Evolutionary conservation across 306 rosid genomes (phyloP).

Genomic region (Fragaria iinumae): DNA sequence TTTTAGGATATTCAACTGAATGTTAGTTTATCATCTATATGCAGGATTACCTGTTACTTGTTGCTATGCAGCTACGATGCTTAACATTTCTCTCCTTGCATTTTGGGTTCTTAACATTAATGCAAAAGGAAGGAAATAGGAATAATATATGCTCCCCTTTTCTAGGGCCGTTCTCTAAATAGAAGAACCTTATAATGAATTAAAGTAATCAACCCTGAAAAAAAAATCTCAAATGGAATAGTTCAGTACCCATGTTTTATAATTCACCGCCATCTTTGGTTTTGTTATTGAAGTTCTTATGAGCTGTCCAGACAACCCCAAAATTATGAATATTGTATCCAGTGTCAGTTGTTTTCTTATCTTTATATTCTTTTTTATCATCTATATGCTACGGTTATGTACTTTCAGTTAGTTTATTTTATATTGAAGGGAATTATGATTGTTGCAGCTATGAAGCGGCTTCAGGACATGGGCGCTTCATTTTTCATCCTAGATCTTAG

Average conservation of each 20-base stretch:
- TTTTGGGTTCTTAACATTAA: neutral
- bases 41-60: neutral
- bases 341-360: too few relatives aligned
- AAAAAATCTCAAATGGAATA: neutral
- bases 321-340: neutral
- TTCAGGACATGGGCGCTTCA: constrained; percentile 85
- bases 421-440: constrained; percentile 20
- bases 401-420: constrained; percentile 7
- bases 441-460: constrained; percentile 88
- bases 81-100: neutral
- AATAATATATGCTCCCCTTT: neutral
- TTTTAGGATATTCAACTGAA: constrained; percentile 18
- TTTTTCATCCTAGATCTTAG: constrained; percentile 87
- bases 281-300: neutral
- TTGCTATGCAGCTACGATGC: neutral
- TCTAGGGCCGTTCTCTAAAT: neutral
- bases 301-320: neutral
- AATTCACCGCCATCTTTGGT: neutral
- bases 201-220: neutral
- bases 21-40: neutral
- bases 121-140: constrained; percentile 1
- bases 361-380: neutral
- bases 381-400: constrained; percentile 9
- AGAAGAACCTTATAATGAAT: neutral
- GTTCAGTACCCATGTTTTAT: neutral